phyloP scores from a whole-genome alignment of 192 early-diverging fungal species.

The Phycomyces nitens region DNA sequence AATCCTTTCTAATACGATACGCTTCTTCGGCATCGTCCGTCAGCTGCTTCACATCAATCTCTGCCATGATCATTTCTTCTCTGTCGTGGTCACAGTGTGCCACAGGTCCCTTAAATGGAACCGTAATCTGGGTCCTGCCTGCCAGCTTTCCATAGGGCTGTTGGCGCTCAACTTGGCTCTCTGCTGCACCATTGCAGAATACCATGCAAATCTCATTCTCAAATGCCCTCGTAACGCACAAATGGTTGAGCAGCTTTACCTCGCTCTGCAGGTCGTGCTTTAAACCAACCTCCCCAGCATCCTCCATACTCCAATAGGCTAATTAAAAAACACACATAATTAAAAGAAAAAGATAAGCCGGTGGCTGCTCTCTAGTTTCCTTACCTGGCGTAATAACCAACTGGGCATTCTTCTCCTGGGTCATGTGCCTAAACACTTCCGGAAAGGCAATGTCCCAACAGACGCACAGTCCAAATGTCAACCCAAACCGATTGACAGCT shows the following conservation, averaged over 20 bases:
- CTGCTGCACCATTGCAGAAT: constrained; percentile 29
- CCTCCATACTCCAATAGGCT: constrained; percentile 27
- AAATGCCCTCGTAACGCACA: constrained; percentile 22
- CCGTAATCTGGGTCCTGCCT: constrained; percentile 22
- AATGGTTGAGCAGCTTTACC: constrained; percentile 16
- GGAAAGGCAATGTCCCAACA: constrained; percentile 35
- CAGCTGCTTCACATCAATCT: constrained; percentile 6
- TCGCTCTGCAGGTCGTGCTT: constrained; percentile 15
- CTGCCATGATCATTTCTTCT: constrained; percentile 30
- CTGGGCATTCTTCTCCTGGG: constrained; percentile 13
- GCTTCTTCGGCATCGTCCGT: constrained; percentile 20
- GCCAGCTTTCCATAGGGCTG: constrained; percentile 19
- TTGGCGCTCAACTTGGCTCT: neutral
- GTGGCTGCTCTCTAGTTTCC: no score
- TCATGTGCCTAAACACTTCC: constrained; percentile 24
- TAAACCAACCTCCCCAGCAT: constrained; percentile 4
- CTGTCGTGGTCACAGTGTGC: constrained; percentile 12
- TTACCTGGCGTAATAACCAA: constrained; percentile 27
- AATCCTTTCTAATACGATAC: constrained; percentile 27
- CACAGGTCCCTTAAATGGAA: constrained; percentile 28
- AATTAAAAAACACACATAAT: no score
- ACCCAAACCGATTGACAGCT: constrained; percentile 23
- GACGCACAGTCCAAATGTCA: constrained; percentile 23
- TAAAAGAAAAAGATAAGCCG: no score
- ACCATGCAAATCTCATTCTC: constrained; percentile 30